Percentiles rank a stretch among this genome's conserved stretches.
These are phyloP conservation scores for Skeletonema tropicum DNA, from an alignment of 108 stramenopile genomes.

Conservation along the genomic window DNA sequence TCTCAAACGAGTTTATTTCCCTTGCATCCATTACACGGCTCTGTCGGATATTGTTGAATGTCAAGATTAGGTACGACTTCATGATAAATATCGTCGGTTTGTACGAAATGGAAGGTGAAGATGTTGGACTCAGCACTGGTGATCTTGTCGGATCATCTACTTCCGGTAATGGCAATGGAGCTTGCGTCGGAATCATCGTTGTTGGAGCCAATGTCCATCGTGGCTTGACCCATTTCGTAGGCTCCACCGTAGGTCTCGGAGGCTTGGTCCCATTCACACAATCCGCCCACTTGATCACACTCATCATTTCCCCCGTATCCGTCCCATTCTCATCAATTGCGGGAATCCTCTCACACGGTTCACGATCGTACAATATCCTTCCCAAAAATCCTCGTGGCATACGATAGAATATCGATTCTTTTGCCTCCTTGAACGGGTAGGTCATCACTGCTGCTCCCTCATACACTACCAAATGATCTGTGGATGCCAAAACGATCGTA, in stretches of 20 bases:
- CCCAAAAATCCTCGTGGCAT: slow-evolving; percentile 31
- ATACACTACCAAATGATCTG: slow-evolving; percentile 14
- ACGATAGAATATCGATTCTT: slow-evolving; percentile 23
- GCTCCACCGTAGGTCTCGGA: not conserved
- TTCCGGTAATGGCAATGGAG: not conserved
- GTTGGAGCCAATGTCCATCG: not conserved
- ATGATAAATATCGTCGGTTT: not conserved
- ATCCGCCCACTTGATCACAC: slow-evolving; percentile 2
- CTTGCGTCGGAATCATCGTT: not conserved
- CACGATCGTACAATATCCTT: slow-evolving; percentile 25
- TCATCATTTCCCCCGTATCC: not conserved
- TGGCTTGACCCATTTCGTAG: not conserved
- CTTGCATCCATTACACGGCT: not conserved
- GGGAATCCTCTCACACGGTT: slow-evolving; percentile 7
- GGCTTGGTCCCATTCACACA: not conserved
- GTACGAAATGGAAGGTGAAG: not conserved
- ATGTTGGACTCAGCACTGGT: not conserved
- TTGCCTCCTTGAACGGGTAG: slow-evolving; percentile 16
- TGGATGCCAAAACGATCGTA: slow-evolving; percentile 4
- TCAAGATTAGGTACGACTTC: slow-evolving; percentile 23
- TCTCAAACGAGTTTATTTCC: not conserved
- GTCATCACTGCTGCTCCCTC: slow-evolving; percentile 23
- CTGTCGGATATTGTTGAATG: slow-evolving; percentile 1
- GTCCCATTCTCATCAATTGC: not conserved
- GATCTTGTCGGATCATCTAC: not conserved